Conservation (phyloP, 495 filamentous ascomycete genomes). For the Aspergillus sclerotiicarbonarius region DNA sequence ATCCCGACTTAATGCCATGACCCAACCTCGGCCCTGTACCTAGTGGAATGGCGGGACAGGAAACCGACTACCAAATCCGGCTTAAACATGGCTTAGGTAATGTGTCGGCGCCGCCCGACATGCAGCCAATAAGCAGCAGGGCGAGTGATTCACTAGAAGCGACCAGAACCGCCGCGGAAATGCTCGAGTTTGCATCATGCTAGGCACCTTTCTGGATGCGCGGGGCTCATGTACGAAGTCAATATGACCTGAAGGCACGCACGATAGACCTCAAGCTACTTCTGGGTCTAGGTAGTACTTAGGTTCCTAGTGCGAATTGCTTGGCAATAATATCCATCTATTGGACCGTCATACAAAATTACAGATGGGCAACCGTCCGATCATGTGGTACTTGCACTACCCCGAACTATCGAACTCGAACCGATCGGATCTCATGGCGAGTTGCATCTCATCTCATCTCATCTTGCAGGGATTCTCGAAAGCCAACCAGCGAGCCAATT, state of each 20-base stretch:
- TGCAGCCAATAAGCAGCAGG: too few relatives aligned
- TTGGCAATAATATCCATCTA: background rate
- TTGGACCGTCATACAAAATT: background rate
- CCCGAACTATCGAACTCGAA: background rate
- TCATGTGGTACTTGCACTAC: background rate
- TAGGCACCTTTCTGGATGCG: background rate
- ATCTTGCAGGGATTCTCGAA: slow-evolving; percentile 15
- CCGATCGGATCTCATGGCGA: slow-evolving; percentile 13
- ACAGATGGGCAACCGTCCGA: background rate
- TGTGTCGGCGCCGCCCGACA: too few relatives aligned
- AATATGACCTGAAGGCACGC: too few relatives aligned
- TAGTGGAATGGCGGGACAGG: too few relatives aligned
- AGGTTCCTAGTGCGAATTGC: too few relatives aligned
- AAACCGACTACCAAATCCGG: too few relatives aligned
- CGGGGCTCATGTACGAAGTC: background rate
- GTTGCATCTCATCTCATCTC: slow-evolving; percentile 20
- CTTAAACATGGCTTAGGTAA: too few relatives aligned
- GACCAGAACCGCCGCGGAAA: slow-evolving; percentile 14
- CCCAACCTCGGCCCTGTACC: too few relatives aligned
- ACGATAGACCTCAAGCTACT: too few relatives aligned
- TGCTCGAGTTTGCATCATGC: background rate
- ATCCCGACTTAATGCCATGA: too few relatives aligned
- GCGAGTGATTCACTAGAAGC: too few relatives aligned
- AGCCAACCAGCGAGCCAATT: background rate
- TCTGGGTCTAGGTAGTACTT: too few relatives aligned